phyloP scores from a whole-genome alignment of 139 green algal genomes.

The Ettlia oleoabundans region DNA sequence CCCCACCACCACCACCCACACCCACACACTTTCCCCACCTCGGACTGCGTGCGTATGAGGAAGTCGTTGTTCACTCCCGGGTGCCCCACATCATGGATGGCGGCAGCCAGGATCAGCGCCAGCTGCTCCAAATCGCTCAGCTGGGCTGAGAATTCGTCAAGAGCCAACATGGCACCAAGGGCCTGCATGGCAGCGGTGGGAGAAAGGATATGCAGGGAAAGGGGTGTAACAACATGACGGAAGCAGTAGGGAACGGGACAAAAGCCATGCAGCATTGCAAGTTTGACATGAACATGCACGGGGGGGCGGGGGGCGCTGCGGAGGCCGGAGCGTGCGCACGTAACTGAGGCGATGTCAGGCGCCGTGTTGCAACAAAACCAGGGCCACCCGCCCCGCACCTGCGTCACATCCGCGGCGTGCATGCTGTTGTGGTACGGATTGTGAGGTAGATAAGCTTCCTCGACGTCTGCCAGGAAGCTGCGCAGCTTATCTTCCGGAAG shows the following conservation, averaged over 20 bases:
- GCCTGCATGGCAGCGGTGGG: slow-evolving; percentile 16
- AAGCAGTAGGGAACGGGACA: too few relatives aligned
- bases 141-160: slow-evolving; percentile 45
- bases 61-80: slow-evolving; percentile 78
- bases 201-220: too few relatives aligned
- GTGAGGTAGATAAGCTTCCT: slow-evolving; percentile 45
- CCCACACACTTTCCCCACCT: slow-evolving; percentile 19
- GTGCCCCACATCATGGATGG: slow-evolving; percentile 74
- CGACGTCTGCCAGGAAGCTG: slow-evolving; percentile 51
- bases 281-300: too few relatives aligned
- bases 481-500: slow-evolving; percentile 45
- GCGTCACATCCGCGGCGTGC: slow-evolving; percentile 76
- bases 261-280: too few relatives aligned
- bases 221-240: too few relatives aligned
- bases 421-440: slow-evolving; percentile 77
- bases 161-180: slow-evolving; percentile 57
- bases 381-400: too few relatives aligned
- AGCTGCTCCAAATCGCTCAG: slow-evolving; percentile 69
- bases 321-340: too few relatives aligned
- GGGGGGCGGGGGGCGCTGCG: too few relatives aligned
- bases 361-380: too few relatives aligned
- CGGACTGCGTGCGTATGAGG: slow-evolving; percentile 51
- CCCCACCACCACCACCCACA: background rate
- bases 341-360: too few relatives aligned
- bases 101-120: slow-evolving; percentile 62